A percentile compares a stretch with the other conserved stretches of the same genome.
Evolutionary conservation across 495 filamentous ascomycete genomes (phyloP).

Genomic region (Annulohypoxylon stygium): DNA sequence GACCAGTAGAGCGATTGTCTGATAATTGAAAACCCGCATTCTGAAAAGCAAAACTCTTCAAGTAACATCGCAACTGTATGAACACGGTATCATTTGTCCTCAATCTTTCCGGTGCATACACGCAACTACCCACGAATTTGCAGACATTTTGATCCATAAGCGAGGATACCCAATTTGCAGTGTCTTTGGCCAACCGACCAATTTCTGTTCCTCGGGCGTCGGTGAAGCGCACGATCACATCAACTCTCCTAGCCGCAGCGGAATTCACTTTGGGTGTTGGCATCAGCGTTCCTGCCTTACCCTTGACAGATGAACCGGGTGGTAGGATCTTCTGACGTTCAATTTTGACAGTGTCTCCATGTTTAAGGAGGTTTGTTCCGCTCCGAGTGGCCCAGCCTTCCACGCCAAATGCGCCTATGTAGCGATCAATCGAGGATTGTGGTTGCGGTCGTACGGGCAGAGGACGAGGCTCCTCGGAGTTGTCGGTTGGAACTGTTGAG

Average conservation of each 20-base stretch:
- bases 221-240: slow-evolving; percentile 95
- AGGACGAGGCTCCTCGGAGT: slow-evolving; percentile 27
- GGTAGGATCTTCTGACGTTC: slow-evolving; percentile 83
- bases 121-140: slow-evolving; percentile 85
- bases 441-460: slow-evolving; percentile 19
- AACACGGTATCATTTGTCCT: slow-evolving; percentile 94
- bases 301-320: slow-evolving; percentile 65
- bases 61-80: slow-evolving; percentile 83
- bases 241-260: slow-evolving; percentile 69
- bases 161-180: slow-evolving; percentile 92
- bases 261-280: slow-evolving; percentile 53
- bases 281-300: slow-evolving; percentile 49
- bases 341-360: slow-evolving; percentile 84
- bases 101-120: slow-evolving; percentile 87
- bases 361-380: slow-evolving; percentile 76
- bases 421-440: slow-evolving; percentile 73
- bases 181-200: slow-evolving; percentile 89
- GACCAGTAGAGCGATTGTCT: slow-evolving; percentile 75
- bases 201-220: slow-evolving; percentile 83
- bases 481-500: slow-evolving; percentile 10
- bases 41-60: slow-evolving; percentile 80
- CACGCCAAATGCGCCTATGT: slow-evolving; percentile 92
- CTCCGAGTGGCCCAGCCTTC: slow-evolving; percentile 93
- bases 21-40: slow-evolving; percentile 67
- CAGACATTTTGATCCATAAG: slow-evolving; percentile 93